Percentiles rank a stretch among this genome's conserved stretches.
These are phyloP conservation scores for Euryodendron excelsum DNA, from an alignment of 148 eudicot genomes.

Conservation along the genomic window DNA sequence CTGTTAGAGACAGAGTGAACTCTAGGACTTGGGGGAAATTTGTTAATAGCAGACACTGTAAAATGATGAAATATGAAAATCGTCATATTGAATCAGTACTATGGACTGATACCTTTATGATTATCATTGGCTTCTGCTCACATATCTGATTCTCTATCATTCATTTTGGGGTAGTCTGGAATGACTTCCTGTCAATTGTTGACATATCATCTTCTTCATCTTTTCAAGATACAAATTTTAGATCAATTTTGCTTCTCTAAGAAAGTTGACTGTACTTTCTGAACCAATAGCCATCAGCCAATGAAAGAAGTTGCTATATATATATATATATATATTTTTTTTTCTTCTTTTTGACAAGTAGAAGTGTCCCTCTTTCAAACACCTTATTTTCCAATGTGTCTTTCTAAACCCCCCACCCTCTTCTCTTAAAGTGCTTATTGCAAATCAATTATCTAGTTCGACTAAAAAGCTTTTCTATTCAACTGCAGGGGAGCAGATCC, in stretches of 20 bases:
- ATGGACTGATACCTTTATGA: not conserved
- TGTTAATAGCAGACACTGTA: not conserved
- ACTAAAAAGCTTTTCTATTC: not conserved
- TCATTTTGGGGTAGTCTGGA: not conserved
- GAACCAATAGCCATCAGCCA: not conserved
- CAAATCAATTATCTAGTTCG: not conserved
- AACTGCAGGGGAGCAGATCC: conserved; percentile 83
- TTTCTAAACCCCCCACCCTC: not conserved
- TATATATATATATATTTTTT: no score
- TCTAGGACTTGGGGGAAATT: not conserved
- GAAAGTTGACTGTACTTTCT: not conserved
- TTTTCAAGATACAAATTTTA: not conserved
- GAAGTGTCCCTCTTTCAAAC: no score
- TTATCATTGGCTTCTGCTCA: not conserved
- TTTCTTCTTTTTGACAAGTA: no score
- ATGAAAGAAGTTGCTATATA: no score
- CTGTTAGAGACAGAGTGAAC: not conserved
- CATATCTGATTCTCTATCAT: not conserved
- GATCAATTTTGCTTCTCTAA: not conserved
- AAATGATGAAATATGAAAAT: not conserved
- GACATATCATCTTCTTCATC: not conserved
- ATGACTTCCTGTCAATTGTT: not conserved
- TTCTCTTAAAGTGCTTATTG: not conserved
- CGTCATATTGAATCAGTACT: not conserved
- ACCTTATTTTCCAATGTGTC: not conserved